Evolutionary conservation across 805 yeast species (phyloP).

Genomic region (Wickerhamiella sergipiensis): DNA sequence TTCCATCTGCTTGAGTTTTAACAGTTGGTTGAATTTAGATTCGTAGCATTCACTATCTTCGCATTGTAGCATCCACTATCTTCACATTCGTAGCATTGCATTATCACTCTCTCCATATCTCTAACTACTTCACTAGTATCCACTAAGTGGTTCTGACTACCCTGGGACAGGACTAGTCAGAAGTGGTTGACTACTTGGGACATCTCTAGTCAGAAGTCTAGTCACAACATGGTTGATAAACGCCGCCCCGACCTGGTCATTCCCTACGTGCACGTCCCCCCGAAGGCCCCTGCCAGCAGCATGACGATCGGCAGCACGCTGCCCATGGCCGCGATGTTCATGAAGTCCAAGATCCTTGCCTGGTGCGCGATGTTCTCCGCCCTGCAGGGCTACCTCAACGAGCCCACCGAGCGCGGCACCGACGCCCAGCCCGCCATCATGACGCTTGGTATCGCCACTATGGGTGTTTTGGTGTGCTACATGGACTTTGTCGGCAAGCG

Average conservation of each 20-base stretch:
- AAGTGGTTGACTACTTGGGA: too few relatives aligned
- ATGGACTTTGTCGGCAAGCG: slow-evolving; percentile 25
- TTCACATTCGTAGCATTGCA: too few relatives aligned
- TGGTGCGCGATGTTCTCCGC: slow-evolving; percentile 27
- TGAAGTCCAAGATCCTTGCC: slow-evolving; percentile 24
- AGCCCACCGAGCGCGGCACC: slow-evolving; percentile 16
- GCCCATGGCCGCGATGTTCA: slow-evolving; percentile 28
- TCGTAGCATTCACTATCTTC: too few relatives aligned
- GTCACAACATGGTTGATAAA: slow-evolving; percentile 7
- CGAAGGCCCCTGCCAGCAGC: slow-evolving; percentile 9
- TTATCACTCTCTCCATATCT: too few relatives aligned
- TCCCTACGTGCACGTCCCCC: slow-evolving; percentile 22
- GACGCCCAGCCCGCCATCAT: slow-evolving; percentile 21
- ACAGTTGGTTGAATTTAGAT: too few relatives aligned
- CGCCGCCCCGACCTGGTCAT: slow-evolving; percentile 22
- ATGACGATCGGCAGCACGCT: slow-evolving; percentile 18
- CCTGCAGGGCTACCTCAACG: slow-evolving; percentile 22
- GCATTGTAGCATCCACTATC: too few relatives aligned
- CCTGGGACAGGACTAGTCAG: too few relatives aligned
- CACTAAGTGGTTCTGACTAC: too few relatives aligned
- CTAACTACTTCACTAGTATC: too few relatives aligned
- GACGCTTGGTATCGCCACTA: slow-evolving; percentile 19
- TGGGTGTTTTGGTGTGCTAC: slow-evolving; percentile 23
- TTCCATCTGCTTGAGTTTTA: too few relatives aligned
- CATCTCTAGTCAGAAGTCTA: too few relatives aligned